Conservation (phyloP, 2,329 filamentous ascomycete species). For the Microdochium paspali region DNA sequence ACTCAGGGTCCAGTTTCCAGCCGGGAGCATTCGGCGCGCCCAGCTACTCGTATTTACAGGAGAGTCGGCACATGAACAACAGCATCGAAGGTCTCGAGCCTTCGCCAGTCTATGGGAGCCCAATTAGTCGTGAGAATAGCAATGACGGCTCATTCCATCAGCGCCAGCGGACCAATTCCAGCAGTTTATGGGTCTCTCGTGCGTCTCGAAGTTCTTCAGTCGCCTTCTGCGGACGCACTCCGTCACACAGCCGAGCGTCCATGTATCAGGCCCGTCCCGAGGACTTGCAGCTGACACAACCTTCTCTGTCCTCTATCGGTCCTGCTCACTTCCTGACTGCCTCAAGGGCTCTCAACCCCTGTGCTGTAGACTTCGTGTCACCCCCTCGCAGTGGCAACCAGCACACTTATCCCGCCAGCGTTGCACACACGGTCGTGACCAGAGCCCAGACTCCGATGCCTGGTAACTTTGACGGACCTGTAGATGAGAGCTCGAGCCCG, state of each 20-base stretch:
- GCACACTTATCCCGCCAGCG: background rate
- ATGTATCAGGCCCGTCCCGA: background rate
- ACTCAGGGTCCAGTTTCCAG: no score
- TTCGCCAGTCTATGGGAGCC: no score
- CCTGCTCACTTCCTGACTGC: background rate
- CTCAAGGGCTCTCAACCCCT: constrained; percentile 6
- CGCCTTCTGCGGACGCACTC: background rate
- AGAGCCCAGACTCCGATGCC: background rate
- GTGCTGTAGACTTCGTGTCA: constrained; percentile 8
- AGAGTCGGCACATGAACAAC: no score
- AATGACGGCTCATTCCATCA: no score
- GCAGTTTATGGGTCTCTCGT: background rate
- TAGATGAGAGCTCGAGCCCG: background rate
- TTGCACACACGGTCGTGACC: background rate
- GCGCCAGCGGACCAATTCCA: background rate
- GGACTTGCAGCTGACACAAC: background rate
- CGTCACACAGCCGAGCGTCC: background rate
- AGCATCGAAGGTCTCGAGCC: no score
- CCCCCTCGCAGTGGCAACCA: background rate
- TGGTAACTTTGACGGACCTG: background rate
- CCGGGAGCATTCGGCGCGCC: no score
- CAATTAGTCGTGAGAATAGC: no score
- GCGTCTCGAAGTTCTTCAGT: background rate
- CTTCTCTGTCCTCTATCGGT: background rate
- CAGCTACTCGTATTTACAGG: no score